Evolutionary conservation across 768 basidiomycete species (phyloP).

Genomic region (Pleurotus eryngii): DNA sequence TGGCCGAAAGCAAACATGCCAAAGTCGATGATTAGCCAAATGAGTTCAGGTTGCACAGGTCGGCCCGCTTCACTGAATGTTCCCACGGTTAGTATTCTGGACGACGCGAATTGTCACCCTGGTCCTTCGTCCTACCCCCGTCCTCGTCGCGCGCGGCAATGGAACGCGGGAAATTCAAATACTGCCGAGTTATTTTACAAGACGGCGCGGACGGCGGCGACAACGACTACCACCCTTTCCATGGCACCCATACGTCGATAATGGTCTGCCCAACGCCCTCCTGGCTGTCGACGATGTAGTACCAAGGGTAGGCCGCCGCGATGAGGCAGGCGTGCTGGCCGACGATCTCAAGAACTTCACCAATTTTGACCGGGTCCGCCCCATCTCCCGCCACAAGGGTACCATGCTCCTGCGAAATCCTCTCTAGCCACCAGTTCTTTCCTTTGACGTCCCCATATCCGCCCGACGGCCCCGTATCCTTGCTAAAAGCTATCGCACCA

Average conservation of each 20-base stretch:
- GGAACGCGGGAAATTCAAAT: no score
- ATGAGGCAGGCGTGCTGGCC: slow-evolving; percentile 88
- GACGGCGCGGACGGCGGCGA: not conserved
- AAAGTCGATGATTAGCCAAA: not conserved
- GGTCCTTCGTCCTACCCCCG: no score
- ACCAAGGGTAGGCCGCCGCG: slow-evolving; percentile 78
- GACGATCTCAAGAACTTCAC: slow-evolving; percentile 65
- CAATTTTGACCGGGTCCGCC: slow-evolving; percentile 40
- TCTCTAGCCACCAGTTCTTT: slow-evolving; percentile 58
- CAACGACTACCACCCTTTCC: slow-evolving; percentile 78
- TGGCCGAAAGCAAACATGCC: slow-evolving; percentile 1
- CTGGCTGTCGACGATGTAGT: slow-evolving; percentile 75
- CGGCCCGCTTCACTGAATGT: not conserved
- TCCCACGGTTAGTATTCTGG: not conserved
- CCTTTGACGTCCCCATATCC: slow-evolving; percentile 73
- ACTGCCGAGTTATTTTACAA: no score
- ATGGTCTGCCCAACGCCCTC: slow-evolving; percentile 48
- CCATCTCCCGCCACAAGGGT: slow-evolving; percentile 37
- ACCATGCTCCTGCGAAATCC: slow-evolving; percentile 79
- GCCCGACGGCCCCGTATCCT: slow-evolving; percentile 73
- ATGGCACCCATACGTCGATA: slow-evolving; percentile 83
- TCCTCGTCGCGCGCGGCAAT: no score
- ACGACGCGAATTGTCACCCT: no score
- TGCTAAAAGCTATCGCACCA: slow-evolving; percentile 84
- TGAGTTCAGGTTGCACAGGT: not conserved